Conservation (phyloP, 257 asterid genomes). For the Thymus mandschuricus region DNA sequence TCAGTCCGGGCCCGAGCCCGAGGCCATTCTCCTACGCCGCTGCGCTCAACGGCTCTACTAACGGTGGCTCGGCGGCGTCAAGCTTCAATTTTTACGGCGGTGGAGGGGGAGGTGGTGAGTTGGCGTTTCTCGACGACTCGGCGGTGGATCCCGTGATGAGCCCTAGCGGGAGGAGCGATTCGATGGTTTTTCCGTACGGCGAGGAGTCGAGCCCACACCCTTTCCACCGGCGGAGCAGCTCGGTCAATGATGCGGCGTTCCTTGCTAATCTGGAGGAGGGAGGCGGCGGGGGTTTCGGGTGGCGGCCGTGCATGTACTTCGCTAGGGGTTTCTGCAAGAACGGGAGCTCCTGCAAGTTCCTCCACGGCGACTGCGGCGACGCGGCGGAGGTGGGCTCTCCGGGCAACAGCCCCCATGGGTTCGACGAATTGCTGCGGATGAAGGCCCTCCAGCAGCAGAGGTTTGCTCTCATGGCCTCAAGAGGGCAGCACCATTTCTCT, state of each 20-base stretch:
- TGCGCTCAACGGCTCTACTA: slow-evolving; percentile 50
- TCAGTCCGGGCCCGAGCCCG: slow-evolving; percentile 36
- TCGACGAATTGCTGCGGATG: slow-evolving; percentile 74
- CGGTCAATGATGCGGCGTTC: slow-evolving; percentile 78
- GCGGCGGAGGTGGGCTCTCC: slow-evolving; percentile 64
- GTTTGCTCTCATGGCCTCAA: slow-evolving; percentile 66
- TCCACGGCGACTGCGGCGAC: slow-evolving; percentile 50
- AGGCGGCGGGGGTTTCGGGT: slow-evolving; percentile 52
- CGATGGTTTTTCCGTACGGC: slow-evolving; percentile 63
- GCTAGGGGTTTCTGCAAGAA: slow-evolving; percentile 91
- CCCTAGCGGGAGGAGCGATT: slow-evolving; percentile 89
- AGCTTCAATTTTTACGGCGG: slow-evolving; percentile 54
- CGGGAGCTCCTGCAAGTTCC: slow-evolving; percentile 73
- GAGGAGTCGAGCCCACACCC: slow-evolving; percentile 56
- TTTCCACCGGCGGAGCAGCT: slow-evolving; percentile 80
- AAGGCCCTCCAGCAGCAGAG: slow-evolving; percentile 90
- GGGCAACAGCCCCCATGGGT: slow-evolving; percentile 45
- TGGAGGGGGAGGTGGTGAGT: slow-evolving; percentile 31
- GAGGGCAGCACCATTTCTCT: slow-evolving; percentile 57
- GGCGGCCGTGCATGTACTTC: slow-evolving; percentile 89
- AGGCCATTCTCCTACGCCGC: slow-evolving; percentile 83
- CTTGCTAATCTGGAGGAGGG: slow-evolving; percentile 56
- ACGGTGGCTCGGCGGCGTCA: slow-evolving; percentile 28
- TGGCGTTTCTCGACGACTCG: slow-evolving; percentile 73
- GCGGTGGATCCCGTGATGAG: slow-evolving; percentile 63